These are phyloP conservation scores for Brasilioporus rufonigricans DNA, from an alignment of 768 basidiomycete species.

Conservation along the genomic window DNA sequence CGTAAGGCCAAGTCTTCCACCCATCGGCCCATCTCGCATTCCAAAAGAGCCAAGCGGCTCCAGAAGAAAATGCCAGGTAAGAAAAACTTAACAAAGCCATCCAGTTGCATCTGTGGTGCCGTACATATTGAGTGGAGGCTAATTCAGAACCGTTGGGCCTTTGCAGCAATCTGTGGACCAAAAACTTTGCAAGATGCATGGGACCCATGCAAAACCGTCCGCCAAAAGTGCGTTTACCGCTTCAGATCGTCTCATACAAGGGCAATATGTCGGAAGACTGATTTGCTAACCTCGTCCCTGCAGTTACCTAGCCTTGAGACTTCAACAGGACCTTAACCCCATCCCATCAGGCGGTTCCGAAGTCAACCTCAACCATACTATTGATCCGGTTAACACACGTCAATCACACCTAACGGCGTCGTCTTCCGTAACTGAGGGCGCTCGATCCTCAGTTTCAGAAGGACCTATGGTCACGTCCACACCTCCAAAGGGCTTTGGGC, in stretches of 20 bases:
- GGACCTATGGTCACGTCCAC: slow-evolving; percentile 19
- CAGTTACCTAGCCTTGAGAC: slow-evolving; percentile 79
- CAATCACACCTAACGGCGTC: background rate
- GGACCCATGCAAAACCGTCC: slow-evolving; percentile 84
- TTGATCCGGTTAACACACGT: background rate
- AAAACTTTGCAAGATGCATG: slow-evolving; percentile 80
- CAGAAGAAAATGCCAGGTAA: slow-evolving; percentile 76
- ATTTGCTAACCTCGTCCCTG: background rate
- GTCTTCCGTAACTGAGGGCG: background rate
- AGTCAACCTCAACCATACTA: slow-evolving; percentile 19
- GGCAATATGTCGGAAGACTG: background rate
- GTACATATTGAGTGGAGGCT: slow-evolving; percentile 2
- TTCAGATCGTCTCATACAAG: background rate
- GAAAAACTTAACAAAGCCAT: slow-evolving; percentile 18
- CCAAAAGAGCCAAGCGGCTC: slow-evolving; percentile 69
- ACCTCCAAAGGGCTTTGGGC: slow-evolving; percentile 68
- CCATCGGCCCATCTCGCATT: slow-evolving; percentile 72
- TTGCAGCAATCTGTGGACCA: slow-evolving; percentile 75
- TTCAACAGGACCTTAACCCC: slow-evolving; percentile 66
- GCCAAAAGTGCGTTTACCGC: slow-evolving; percentile 76
- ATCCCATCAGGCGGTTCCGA: slow-evolving; percentile 69
- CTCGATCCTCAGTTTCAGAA: slow-evolving; percentile 1
- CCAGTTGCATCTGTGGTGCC: background rate
- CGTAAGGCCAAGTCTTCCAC: slow-evolving; percentile 78
- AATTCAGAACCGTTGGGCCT: background rate